Percentiles rank a stretch among this genome's conserved stretches.
These are phyloP conservation scores for Rhodotorula paludigena DNA, from an alignment of 768 basidiomycete genomes.

Conservation along the genomic window DNA sequence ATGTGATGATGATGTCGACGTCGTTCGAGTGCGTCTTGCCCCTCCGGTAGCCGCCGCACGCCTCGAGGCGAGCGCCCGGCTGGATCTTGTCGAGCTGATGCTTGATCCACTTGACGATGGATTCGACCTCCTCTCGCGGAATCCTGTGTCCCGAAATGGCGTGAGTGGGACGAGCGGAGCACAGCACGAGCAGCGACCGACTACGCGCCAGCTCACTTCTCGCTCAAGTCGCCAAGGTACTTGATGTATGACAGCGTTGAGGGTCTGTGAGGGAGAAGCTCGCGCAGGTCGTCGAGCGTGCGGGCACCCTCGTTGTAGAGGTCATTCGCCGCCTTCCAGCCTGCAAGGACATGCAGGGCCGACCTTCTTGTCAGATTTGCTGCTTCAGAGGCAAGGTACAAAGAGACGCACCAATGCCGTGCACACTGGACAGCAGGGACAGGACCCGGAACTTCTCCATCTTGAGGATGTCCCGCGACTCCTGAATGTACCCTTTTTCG, in stretches of 20 bases:
- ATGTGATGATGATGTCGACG: constrained; percentile 24
- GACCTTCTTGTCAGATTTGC: background rate
- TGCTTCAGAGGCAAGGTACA: background rate
- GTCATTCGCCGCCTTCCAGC: background rate
- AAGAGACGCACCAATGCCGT: constrained; percentile 10
- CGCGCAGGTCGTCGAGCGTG: constrained; percentile 1
- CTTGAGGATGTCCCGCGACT: background rate
- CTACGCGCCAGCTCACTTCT: background rate
- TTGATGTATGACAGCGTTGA: background rate
- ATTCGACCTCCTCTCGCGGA: constrained; percentile 15
- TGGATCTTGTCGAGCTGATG: constrained; percentile 14
- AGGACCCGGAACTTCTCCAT: background rate
- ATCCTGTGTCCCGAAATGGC: background rate
- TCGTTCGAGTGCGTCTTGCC: constrained; percentile 22
- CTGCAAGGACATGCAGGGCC: background rate
- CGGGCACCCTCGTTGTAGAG: constrained; percentile 6
- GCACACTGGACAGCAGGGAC: background rate
- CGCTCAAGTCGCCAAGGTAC: background rate
- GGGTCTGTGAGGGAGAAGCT: background rate
- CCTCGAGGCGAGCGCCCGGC: background rate
- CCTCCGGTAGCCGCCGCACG: constrained; percentile 22
- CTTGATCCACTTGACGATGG: constrained; percentile 9
- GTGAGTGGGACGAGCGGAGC: background rate
- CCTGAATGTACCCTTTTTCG: constrained; percentile 10
- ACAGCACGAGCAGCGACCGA: background rate